Evolutionary conservation across 208 protist species (phyloP).

Genomic region (Trypanosoma caninum): DNA sequence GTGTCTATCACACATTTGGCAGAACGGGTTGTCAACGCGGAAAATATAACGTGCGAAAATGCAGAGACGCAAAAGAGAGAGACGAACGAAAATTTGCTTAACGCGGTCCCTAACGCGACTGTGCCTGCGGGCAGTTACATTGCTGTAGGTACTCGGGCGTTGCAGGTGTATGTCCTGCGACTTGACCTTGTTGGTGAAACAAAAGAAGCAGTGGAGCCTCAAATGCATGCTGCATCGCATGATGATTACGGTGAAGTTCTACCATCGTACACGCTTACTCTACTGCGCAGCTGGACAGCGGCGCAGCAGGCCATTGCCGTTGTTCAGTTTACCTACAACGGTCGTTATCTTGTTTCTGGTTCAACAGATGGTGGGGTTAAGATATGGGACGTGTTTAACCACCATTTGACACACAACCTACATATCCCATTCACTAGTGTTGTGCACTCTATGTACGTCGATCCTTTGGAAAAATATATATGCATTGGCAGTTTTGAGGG

Average conservation of each 20-base stretch:
- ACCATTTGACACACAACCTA: constrained; percentile 89
- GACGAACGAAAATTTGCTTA: neutral
- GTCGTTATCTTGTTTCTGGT: constrained; percentile 68
- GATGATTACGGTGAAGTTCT: neutral
- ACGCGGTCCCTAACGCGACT: constrained; percentile 9
- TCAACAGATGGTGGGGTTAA: constrained; percentile 84
- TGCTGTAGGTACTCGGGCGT: constrained; percentile 67
- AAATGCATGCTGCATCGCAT: neutral
- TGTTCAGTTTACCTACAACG: constrained; percentile 67
- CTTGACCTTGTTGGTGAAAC: constrained; percentile 28
- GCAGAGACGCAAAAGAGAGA: constrained; percentile 5
- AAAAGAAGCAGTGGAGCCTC: constrained; percentile 8
- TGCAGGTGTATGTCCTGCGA: constrained; percentile 79
- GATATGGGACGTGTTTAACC: constrained; percentile 87
- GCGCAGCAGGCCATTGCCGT: constrained; percentile 86
- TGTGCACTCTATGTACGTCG: constrained; percentile 63
- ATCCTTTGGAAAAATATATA: constrained; percentile 56
- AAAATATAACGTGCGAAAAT: constrained; percentile 1
- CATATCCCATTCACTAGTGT: constrained; percentile 47
- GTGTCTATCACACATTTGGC: constrained; percentile 39
- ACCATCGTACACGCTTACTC: constrained; percentile 33
- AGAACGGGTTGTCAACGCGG: neutral
- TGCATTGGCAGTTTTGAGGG: constrained; percentile 81
- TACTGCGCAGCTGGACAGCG: constrained; percentile 73
- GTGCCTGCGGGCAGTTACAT: constrained; percentile 57